Percentiles rank a stretch among this genome's conserved stretches.
These are phyloP conservation scores for Ilex aquifolium DNA, from an alignment of 257 asterid species.

Conservation along the genomic window DNA sequence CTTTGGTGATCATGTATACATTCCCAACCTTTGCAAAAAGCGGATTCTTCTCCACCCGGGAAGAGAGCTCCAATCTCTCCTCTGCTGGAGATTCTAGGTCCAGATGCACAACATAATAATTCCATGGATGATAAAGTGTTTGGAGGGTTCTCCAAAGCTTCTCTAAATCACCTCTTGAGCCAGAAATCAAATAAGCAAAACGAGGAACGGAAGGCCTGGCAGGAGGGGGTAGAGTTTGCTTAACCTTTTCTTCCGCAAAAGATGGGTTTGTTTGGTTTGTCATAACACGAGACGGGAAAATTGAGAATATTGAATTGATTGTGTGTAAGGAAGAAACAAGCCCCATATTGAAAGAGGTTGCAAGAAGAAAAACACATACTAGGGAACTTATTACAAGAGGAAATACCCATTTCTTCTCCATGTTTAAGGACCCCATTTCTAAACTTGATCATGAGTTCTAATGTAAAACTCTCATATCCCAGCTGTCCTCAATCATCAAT, in stretches of 20 bases:
- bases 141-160: conserved; percentile 86
- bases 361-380: conserved; percentile 51
- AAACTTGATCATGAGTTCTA: conserved; percentile 31
- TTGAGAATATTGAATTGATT: conserved; percentile 50
- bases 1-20: conserved; percentile 61
- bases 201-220: conserved; percentile 56
- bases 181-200: conserved; percentile 81
- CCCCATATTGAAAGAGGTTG: conserved; percentile 66
- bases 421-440: conserved; percentile 51
- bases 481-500: conserved; percentile 8
- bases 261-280: conserved; percentile 26
- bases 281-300: conserved; percentile 40
- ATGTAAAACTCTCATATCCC: conserved; percentile 15
- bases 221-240: conserved; percentile 42
- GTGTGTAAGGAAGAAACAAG: conserved; percentile 49
- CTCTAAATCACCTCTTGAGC: conserved; percentile 80
- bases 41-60: conserved; percentile 50
- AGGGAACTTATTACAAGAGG: conserved; percentile 61
- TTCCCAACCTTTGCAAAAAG: conserved; percentile 55
- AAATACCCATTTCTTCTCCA: conserved; percentile 78
- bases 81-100: conserved; percentile 74
- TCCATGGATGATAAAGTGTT: conserved; percentile 79
- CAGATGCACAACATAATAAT: conserved; percentile 82
- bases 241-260: conserved; percentile 40
- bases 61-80: conserved; percentile 67